Evolutionary conservation across 2,329 filamentous ascomycete species (phyloP).

Genomic region (Venturia carpophila): DNA sequence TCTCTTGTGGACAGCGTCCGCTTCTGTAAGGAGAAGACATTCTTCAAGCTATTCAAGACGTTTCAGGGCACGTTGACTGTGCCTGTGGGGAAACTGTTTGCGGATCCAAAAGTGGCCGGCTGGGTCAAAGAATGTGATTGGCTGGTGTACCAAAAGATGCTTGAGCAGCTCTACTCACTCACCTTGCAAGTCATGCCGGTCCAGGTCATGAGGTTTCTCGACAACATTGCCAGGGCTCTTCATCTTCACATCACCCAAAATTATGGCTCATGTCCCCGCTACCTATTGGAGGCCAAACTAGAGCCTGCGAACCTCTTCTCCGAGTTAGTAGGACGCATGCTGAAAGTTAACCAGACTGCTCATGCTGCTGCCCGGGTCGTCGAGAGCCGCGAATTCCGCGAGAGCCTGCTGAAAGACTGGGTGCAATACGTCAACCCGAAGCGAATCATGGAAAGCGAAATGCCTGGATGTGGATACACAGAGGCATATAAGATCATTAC

Average conservation of each 20-base stretch:
- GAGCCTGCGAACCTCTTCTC: slow-evolving; percentile 84
- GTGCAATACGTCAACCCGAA: slow-evolving; percentile 54
- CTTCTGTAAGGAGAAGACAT: slow-evolving; percentile 93
- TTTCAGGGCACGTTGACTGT: slow-evolving; percentile 96
- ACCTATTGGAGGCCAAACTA: slow-evolving; percentile 81
- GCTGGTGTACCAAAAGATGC: slow-evolving; percentile 94
- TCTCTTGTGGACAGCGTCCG: slow-evolving; percentile 92
- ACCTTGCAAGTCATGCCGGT: slow-evolving; percentile 88
- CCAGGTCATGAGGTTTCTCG: slow-evolving; percentile 75
- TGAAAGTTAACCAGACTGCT: slow-evolving; percentile 86
- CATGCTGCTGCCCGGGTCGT: slow-evolving; percentile 92
- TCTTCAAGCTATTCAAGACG: slow-evolving; percentile 88
- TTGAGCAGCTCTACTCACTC: slow-evolving; percentile 79
- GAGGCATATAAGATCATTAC: slow-evolving; percentile 49
- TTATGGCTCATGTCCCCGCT: slow-evolving; percentile 74
- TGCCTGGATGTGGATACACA: slow-evolving; percentile 47
- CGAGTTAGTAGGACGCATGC: slow-evolving; percentile 72
- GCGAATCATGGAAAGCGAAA: slow-evolving; percentile 48
- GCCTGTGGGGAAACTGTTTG: slow-evolving; percentile 87
- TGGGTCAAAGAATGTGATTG: slow-evolving; percentile 98
- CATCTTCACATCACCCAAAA: slow-evolving; percentile 75
- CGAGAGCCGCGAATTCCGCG: slow-evolving; percentile 77
- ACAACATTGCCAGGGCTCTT: slow-evolving; percentile 75
- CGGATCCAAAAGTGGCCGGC: slow-evolving; percentile 67
- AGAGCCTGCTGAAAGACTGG: slow-evolving; percentile 95